Base-by-base conservation (phyloP, 2,329 filamentous ascomycete species). In the Didymella segeticola region DNA sequence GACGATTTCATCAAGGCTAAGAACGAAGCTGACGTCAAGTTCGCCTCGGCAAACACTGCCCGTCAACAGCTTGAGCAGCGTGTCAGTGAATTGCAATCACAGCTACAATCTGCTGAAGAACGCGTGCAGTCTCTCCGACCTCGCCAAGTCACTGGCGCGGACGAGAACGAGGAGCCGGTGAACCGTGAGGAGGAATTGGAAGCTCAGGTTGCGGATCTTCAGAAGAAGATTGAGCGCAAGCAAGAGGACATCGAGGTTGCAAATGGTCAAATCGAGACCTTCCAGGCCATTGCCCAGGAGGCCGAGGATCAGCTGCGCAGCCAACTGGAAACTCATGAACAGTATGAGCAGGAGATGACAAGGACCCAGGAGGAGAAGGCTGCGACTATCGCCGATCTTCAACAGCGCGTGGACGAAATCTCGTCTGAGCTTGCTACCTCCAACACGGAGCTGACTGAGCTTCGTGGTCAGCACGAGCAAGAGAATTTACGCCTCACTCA, bases 101-200 rank as follows among this genome's bases (percentile, higher is more conserved):
- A 98, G 71, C 80, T 98, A 22, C 89, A 89, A 63, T 92, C 89
- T 67, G 91, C 93, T 0, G 92, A 98, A 72, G 95, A 98, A 74
- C 89, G 92, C 43, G 83, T 90, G 5, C 87, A 90, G 62, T 85
- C 92, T 25, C 80, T 97, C 49, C 91, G 95, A 61, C 89, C 91
- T n/a, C 85, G 89, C 51, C 80, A 87, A n/a, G 64, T 75, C n/a
- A 78, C 80, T 23, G 69, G 76, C 31, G 74, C 75, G 47, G 77
- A 80, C n/a, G 73, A 74, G 2, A 79, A 82, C 12, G 83, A 86
- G 17, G 76, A 76, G 26, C 85, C 87, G 48, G 72, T 87, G 22
- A 87, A 85, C 38, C 79, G 80, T 14, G 88, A 90, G 68, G 90
- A 96, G 68, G 92, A 96, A 60, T 80, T 99, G 31, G 86, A 87